phyloP scores from a whole-genome alignment of 1,284 basidiomycete genomes.

The Papiliotrema terrestris region DNA sequence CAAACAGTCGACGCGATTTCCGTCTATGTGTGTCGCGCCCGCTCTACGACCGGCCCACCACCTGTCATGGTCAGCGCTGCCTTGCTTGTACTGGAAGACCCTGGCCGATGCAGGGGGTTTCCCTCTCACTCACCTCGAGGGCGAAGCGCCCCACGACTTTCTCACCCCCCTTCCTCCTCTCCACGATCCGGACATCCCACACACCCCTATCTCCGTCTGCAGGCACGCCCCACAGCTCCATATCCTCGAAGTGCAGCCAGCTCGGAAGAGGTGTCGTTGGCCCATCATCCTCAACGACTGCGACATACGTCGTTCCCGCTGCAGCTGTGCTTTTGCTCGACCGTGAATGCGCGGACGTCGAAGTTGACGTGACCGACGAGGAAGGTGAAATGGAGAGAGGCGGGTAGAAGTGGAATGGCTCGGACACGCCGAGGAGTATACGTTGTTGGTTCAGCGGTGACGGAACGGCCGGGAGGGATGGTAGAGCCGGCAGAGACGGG shows the following conservation, averaged over 20 bases:
- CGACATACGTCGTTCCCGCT: constrained; percentile 4
- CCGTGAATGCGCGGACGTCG: no score
- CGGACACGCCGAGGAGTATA: constrained; percentile 28
- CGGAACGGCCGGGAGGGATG: constrained; percentile 23
- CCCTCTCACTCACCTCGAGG: constrained; percentile 9
- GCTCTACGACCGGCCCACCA: no score
- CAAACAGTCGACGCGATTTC: no score
- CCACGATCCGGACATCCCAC: constrained; percentile 15
- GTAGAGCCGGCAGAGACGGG: constrained; percentile 35
- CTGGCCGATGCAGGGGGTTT: no score
- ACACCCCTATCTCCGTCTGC: constrained; percentile 11
- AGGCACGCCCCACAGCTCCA: constrained; percentile 23
- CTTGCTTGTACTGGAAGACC: no score
- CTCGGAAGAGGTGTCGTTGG: constrained; percentile 4
- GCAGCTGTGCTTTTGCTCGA: neutral
- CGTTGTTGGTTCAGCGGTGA: constrained; percentile 13
- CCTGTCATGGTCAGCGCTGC: no score
- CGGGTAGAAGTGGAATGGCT: constrained; percentile 36
- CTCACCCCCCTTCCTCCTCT: constrained; percentile 5
- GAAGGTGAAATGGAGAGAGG: constrained; percentile 18
- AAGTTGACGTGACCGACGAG: constrained; percentile 10
- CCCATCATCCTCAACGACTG: constrained; percentile 1
- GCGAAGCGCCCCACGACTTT: constrained; percentile 8
- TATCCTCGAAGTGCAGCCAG: constrained; percentile 22
- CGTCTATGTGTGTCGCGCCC: no score